Percentiles rank a stretch among this genome's conserved stretches.
Conservation (phyloP, 2,329 filamentous ascomycete species). For the Cryphonectria radicalis region DNA sequence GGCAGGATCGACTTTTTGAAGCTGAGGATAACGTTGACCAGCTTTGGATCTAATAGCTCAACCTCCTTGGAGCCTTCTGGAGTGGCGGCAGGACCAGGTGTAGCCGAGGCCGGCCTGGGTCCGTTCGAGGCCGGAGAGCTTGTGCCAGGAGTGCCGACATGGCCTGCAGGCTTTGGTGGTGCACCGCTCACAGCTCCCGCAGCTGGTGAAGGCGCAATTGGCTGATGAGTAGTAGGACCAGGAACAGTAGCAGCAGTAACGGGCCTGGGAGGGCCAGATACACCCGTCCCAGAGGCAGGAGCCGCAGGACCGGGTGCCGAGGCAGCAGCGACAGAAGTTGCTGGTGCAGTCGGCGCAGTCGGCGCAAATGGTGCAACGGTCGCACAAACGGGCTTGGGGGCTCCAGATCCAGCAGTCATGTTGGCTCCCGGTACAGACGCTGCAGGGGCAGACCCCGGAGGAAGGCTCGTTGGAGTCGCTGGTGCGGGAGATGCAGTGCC, state of each 20-base stretch:
- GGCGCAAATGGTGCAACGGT: background rate
- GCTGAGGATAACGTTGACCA: slow-evolving; percentile 46
- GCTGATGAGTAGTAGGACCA: background rate
- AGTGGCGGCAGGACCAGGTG: slow-evolving; percentile 17
- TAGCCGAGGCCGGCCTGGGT: slow-evolving; percentile 17
- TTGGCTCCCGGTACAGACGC: background rate
- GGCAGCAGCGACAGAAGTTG: background rate
- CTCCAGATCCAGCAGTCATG: background rate
- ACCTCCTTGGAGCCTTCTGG: slow-evolving; percentile 5
- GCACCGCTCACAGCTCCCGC: background rate
- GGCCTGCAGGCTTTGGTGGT: background rate
- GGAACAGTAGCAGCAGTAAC: background rate
- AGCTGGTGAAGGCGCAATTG: background rate
- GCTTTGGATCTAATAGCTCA: slow-evolving; percentile 42
- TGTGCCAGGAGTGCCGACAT: background rate
- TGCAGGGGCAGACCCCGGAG: background rate
- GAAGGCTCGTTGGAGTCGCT: background rate
- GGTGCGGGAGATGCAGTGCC: background rate
- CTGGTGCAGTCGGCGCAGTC: background rate
- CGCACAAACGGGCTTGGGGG: background rate
- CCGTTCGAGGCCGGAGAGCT: background rate
- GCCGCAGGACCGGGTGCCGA: background rate
- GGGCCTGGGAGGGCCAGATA: background rate
- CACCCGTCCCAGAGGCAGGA: background rate
- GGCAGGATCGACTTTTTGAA: slow-evolving; percentile 53